phyloP scores from a whole-genome alignment of 768 basidiomycete genomes.

The Tephrocybe sp. region DNA sequence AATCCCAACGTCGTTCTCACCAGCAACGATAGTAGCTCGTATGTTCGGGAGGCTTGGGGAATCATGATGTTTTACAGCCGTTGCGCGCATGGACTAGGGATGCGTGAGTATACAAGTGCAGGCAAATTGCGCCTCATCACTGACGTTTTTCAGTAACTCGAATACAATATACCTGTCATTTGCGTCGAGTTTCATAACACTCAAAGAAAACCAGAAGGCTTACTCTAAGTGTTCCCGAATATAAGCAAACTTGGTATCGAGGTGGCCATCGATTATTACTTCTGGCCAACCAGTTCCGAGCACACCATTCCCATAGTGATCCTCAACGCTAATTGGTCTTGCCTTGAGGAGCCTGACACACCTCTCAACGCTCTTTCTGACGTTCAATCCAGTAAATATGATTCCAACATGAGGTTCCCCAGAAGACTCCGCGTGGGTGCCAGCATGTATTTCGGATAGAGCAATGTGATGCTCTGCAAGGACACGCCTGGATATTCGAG shows the following conservation, averaged over 20 bases:
- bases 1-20: constrained; percentile 71
- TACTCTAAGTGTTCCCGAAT: constrained; percentile 87
- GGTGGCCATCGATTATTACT: constrained; percentile 72
- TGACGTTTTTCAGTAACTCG: constrained; percentile 86
- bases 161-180: constrained; percentile 75
- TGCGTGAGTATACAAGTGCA: neutral
- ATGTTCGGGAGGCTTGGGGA: constrained; percentile 56
- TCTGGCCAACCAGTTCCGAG: constrained; percentile 50
- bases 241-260: constrained; percentile 73
- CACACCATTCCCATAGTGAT: constrained; percentile 28
- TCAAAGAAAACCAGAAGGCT: constrained; percentile 20
- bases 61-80: constrained; percentile 47
- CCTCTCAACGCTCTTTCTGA: constrained; percentile 68
- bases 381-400: constrained; percentile 74
- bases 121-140: constrained; percentile 23
- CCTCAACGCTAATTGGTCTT: constrained; percentile 44
- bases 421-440: constrained; percentile 30
- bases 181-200: neutral
- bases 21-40: constrained; percentile 72
- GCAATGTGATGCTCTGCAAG: constrained; percentile 89
- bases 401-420: constrained; percentile 76
- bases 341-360: constrained; percentile 59
- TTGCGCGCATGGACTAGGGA: constrained; percentile 71
- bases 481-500: constrained; percentile 86
- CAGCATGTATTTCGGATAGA: constrained; percentile 58